phyloP scores from a whole-genome alignment of 306 rosid genomes.

The Quercus glauca region DNA sequence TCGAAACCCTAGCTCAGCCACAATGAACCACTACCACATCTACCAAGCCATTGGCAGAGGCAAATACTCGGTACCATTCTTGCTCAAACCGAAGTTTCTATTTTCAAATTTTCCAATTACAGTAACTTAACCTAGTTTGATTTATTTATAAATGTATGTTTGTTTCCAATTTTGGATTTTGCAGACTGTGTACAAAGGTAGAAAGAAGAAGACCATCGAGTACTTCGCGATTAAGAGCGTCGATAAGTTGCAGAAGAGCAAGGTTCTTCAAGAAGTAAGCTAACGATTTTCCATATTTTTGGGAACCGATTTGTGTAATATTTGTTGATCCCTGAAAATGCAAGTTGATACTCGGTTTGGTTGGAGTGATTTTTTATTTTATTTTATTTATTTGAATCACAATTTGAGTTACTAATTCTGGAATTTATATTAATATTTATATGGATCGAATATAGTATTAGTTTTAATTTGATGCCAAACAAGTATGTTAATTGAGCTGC shows the following conservation, averaged over 20 bases:
- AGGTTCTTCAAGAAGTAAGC: conserved; percentile 93
- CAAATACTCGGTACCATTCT: conserved; percentile 67
- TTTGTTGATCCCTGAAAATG: not conserved
- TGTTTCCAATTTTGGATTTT: not conserved
- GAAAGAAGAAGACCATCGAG: conserved; percentile 98
- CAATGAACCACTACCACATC: conserved; percentile 89
- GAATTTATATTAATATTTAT: not conserved
- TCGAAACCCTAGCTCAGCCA: conserved; percentile 42
- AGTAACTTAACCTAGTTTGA: not conserved
- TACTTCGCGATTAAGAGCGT: conserved; percentile 92
- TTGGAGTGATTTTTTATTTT: not conserved
- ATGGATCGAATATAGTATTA: not conserved
- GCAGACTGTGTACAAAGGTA: conserved; percentile 92
- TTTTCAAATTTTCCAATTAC: not conserved
- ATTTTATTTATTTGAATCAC: not conserved
- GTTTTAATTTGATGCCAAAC: not conserved
- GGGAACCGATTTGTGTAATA: not conserved
- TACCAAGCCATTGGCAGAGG: conserved; percentile 98
- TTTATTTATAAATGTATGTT: not conserved
- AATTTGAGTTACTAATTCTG: not conserved
- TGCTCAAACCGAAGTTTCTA: not conserved
- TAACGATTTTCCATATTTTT: not conserved
- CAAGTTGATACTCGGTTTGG: not conserved
- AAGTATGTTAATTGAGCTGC: not conserved
- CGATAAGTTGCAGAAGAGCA: conserved; percentile 82